Conservation (phyloP, 306 rosid species). For the Chamaecrista fasciculata region DNA sequence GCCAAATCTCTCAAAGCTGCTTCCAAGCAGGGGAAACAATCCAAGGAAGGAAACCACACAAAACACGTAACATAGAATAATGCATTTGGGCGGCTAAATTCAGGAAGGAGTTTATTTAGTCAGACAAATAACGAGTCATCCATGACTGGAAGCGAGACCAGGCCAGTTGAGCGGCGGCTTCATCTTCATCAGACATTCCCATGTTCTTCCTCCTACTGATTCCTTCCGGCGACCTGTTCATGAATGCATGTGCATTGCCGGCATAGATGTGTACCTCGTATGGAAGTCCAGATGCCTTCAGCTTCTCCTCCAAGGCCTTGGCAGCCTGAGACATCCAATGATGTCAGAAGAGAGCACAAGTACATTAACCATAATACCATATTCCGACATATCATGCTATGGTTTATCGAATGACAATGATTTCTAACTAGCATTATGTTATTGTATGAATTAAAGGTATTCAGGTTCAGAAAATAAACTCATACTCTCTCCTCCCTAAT, state of each 20-base stretch:
- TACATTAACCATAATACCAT: too few relatives aligned
- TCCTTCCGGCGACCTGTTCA: slow-evolving; percentile 89
- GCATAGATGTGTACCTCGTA: slow-evolving; percentile 77
- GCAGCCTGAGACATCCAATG: slow-evolving; percentile 68
- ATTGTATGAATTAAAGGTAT: not conserved
- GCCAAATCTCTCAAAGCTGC: slow-evolving; percentile 19
- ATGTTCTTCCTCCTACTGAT: slow-evolving; percentile 75
- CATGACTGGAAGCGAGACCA: slow-evolving; percentile 92
- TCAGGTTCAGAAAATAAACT: not conserved
- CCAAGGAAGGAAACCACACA: not conserved
- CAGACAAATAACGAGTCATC: slow-evolving; percentile 66
- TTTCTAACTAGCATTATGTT: not conserved
- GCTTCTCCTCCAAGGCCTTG: slow-evolving; percentile 78
- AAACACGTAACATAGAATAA: not conserved
- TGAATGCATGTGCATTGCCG: slow-evolving; percentile 81
- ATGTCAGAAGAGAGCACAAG: slow-evolving; percentile 10
- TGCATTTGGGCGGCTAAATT: slow-evolving; percentile 1
- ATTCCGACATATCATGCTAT: not conserved
- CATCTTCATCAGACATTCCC: slow-evolving; percentile 84
- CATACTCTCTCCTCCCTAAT: not conserved
- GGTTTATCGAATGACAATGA: not conserved
- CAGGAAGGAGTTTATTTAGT: slow-evolving; percentile 25
- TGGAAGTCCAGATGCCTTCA: slow-evolving; percentile 81
- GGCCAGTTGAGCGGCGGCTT: slow-evolving; percentile 68
- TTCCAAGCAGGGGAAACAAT: slow-evolving; percentile 3